Base-by-base conservation (phyloP, 352 stramenopile genomes). In the Phytopythium cucurbitacearum region DNA sequence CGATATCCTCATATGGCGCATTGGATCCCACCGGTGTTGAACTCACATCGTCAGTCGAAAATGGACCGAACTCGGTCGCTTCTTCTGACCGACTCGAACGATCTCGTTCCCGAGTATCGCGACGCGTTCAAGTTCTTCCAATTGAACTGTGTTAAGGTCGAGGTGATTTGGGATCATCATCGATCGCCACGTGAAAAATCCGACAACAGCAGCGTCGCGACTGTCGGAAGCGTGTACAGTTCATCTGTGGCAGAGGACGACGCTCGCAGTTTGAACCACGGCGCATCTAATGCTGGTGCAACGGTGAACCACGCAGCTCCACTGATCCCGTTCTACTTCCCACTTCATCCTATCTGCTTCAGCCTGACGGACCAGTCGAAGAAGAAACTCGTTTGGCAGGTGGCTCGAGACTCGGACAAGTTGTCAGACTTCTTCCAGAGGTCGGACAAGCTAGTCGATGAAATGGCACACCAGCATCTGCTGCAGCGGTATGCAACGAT, bases 331-430 rank as follows among this genome's bases (percentile, higher is more conserved):
- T 83, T 87, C 43, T 88, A 91, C 53, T 91, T 89, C 52, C 76
- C 78, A 7, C 15, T 91, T 4, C 80, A 91, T 40, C 80, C 80
- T 5, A 87, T 86, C 13, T 91, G 80, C 50, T 87, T 81, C 40
- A 86, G 80, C 50, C 50, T 91, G 16, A 89, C 80, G 0, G 72
- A 83, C 2, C 78, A 85, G 46, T 86, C 80, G 21, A 89, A 89
- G 56, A 73, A 80, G 44, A 86, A 87, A 35, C 74, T 91, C 3
- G 62, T 88, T 12, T 78, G 73, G 66, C 53, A 80, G n/a, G 74
- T 91, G 21, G 76, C 70, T 2, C 67, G 76, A 28, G 80, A 68
- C 12, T 47, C 64, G 6, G 78, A 80, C 58, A 89, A 89, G 39
- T 69, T 89, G 15, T 71, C 74, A 4, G 80, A 89, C 40, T 89